These are phyloP conservation scores for Alternaria metachromatica DNA, from an alignment of 2,329 filamentous ascomycete genomes.

Conservation along the genomic window DNA sequence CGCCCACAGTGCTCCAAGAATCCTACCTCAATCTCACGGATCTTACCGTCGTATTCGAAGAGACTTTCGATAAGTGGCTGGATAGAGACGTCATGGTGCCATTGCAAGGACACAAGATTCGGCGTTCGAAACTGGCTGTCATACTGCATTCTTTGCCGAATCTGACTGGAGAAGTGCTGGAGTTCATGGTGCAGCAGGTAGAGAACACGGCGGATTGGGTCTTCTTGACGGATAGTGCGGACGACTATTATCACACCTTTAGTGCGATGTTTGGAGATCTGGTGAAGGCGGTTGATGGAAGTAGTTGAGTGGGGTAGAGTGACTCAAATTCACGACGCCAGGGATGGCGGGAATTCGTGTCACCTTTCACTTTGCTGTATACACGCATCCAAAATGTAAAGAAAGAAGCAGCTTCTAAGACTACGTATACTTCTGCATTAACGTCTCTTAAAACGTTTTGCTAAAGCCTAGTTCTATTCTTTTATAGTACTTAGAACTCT, in stretches of 20 bases:
- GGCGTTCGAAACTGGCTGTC: slow-evolving; percentile 30
- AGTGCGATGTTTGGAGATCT: slow-evolving; percentile 30
- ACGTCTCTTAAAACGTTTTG: too few species aligned
- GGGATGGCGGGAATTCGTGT: too few species aligned
- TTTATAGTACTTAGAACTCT: too few species aligned
- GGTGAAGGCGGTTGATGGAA: slow-evolving; percentile 21
- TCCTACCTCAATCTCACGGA: slow-evolving; percentile 42
- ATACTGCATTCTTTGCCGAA: slow-evolving; percentile 39
- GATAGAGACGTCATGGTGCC: slow-evolving; percentile 27
- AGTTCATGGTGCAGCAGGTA: slow-evolving; percentile 39
- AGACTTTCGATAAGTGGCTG: slow-evolving; percentile 39
- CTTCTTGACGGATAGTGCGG: slow-evolving; percentile 35
- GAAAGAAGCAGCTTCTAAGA: too few species aligned
- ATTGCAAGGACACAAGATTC: slow-evolving; percentile 26
- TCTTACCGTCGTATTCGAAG: slow-evolving; percentile 42
- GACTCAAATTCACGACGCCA: neutral
- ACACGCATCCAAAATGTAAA: too few species aligned
- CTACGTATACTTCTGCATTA: too few species aligned
- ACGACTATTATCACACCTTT: slow-evolving; percentile 41
- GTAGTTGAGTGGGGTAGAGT: neutral
- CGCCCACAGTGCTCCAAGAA: slow-evolving; percentile 18
- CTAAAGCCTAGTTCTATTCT: too few species aligned
- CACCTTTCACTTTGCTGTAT: too few species aligned
- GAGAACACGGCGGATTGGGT: slow-evolving; percentile 40
- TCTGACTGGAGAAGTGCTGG: slow-evolving; percentile 28